A percentile compares a stretch with the other conserved stretches of the same genome.
These are phyloP conservation scores for Sporobolomyces phaffii DNA, from an alignment of 768 basidiomycete species.

Conservation along the genomic window DNA sequence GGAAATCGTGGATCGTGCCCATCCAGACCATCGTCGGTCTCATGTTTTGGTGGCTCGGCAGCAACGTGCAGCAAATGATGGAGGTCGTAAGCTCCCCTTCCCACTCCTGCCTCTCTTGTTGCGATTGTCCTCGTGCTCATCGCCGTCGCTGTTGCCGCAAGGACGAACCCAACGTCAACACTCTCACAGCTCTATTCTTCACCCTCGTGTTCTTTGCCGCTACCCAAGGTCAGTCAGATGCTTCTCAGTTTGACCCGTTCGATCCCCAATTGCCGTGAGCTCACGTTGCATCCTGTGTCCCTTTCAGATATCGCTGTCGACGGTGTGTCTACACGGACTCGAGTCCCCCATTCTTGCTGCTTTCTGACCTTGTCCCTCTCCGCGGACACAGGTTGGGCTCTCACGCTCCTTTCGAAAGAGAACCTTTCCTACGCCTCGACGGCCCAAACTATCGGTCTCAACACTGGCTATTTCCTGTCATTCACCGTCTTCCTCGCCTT, in stretches of 20 bases:
- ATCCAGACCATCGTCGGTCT: constrained; percentile 86
- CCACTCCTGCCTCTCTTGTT: background rate
- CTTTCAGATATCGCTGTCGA: constrained; percentile 97
- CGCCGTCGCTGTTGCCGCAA: constrained; percentile 46
- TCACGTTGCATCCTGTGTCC: constrained; percentile 50
- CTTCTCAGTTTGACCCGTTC: too few species aligned
- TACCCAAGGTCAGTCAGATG: constrained; percentile 88
- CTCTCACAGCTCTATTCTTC: constrained; percentile 78
- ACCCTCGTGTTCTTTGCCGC: constrained; percentile 89
- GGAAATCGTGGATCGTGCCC: constrained; percentile 98
- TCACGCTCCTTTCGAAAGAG: constrained; percentile 70
- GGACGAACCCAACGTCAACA: constrained; percentile 72
- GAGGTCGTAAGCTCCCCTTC: constrained; percentile 57
- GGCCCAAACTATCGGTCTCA: constrained; percentile 94
- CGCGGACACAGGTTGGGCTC: constrained; percentile 47
- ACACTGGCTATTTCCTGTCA: constrained; percentile 88
- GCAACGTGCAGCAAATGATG: constrained; percentile 66
- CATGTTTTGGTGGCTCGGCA: constrained; percentile 53
- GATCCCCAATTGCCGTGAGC: too few species aligned
- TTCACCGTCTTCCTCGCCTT: constrained; percentile 97
- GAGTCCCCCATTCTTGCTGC: too few species aligned
- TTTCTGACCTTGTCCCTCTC: background rate
- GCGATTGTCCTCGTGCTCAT: too few species aligned
- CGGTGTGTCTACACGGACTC: constrained; percentile 48
- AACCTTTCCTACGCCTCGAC: constrained; percentile 95